Base-by-base conservation (phyloP, 371 early-diverging fungal species). In the Mortierella sp. region DNA sequence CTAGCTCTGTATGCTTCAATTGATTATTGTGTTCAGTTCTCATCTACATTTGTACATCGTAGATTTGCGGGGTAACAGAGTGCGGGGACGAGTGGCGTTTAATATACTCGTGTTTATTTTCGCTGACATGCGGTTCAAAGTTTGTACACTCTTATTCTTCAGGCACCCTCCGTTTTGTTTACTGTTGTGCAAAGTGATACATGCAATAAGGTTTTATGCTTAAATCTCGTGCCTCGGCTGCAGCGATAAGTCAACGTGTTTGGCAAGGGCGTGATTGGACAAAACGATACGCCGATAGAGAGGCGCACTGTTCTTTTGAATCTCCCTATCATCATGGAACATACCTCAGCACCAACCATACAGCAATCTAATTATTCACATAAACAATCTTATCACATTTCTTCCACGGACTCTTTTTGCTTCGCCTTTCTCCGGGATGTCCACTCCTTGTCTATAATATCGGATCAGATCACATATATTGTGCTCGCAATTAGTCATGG, bases 201-300 rank as follows among this genome's bases (percentile, higher is more conserved):
- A 7, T 3, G n/a, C 7, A 1, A 54, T 1, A 7, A 54, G 13
- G 28, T 54, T 34, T 23, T 55, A 3, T 57, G 17, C 23, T 57
- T 57, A 22, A n/a, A n/a, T 19, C 42, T 51, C 28, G 51, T 22
- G 47, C 47, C 47, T 47, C 28, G 9, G 28, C n/a, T n/a, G n/a
- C 9, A 4, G 28, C 42, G 60, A 59, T 59, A 59, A 59, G 60
- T 59, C 60, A 59, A 59, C 60, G 60, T 59, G 60, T 59, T 59
- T 59, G n/a, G 12, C 35, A 19, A 5, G 3, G 31, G 34, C n/a
- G 31, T 56, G 57, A 29, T 32, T 34, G 13, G 7, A 9, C 22
- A 19, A n/a, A 47, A 47, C 19, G 47, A 47, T 22, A 47, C 22
- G 47, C 47, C 19, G 1, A 40, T 13, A 40, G 40, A 40, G 9